Base-by-base conservation (phyloP, 1,139 yeast genomes). In the Yamadazyma dendronema region DNA sequence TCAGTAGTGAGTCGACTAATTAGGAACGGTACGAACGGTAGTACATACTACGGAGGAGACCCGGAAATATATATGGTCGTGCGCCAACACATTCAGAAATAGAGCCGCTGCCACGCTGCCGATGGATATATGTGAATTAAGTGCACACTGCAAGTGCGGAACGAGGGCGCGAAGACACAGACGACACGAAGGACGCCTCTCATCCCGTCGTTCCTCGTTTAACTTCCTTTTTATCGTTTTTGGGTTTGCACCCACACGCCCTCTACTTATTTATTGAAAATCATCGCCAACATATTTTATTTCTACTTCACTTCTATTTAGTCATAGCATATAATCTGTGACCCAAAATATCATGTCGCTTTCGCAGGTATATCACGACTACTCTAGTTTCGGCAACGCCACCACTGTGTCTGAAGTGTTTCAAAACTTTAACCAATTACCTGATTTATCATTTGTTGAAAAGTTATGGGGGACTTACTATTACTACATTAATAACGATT, bases 401-500 rank as follows among this genome's bases (percentile, higher is more conserved):
- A 67, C 74, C 40, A 56, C 69, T 11, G 59, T 69, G 34, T 50
- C 58, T 21, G 70, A 61, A 11, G 59, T 61, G n/a, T 70, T 52
- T 43, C 38, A 52, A 15, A 67, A 67, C 49, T 71, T 71, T 54
- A 53, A 56, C 46, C 54, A 62, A 39, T 24, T 67, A 13, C 49
- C 41, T 3, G 43, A 45, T 28, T 59, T 67, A 42, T 60, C 51
- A 36, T 15, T 53, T 16, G 9, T 64, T 28, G 76, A 71, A 44
- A 62, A 60, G 43, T 27, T 62, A 24, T 71, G 76, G 76, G 75
- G 64, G 2, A 49, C 72, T 16, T 69, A 68, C 57, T 70, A 70
- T 50, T 55, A 62, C 39, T 67, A 64, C 50, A 59, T 68, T 46
- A 59, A 59, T 38, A 68, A 68, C 46, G 76, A 70, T 42, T 50